These are phyloP conservation scores for Coprinopsis cinerea DNA, from an alignment of 768 basidiomycete species.

Conservation along the genomic window DNA sequence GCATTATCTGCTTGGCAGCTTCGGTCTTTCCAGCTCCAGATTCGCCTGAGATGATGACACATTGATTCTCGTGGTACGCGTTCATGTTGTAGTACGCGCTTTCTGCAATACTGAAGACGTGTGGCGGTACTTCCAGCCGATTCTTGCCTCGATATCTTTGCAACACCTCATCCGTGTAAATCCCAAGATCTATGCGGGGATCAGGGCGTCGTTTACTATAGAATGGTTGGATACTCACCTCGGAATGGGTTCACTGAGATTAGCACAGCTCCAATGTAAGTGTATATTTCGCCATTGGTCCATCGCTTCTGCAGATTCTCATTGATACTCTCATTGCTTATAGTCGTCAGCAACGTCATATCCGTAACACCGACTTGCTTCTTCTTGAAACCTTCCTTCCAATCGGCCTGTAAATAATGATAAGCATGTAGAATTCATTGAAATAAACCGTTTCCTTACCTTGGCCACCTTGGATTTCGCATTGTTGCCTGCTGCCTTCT, in stretches of 20 bases:
- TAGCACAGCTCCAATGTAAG: slow-evolving; percentile 96
- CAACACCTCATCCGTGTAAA: slow-evolving; percentile 89
- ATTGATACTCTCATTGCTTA: slow-evolving; percentile 97
- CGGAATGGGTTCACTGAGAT: slow-evolving; percentile 99
- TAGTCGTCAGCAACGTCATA: slow-evolving; percentile 96
- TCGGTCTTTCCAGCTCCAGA: slow-evolving; percentile 99
- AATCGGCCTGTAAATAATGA: slow-evolving; percentile 74
- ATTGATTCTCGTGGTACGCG: slow-evolving; percentile 98
- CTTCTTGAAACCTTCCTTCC: slow-evolving; percentile 99
- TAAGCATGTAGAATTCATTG: slow-evolving; percentile 10
- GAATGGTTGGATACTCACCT: slow-evolving; percentile 40
- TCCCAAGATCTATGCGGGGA: slow-evolving; percentile 73
- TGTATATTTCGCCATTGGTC: slow-evolving; percentile 95
- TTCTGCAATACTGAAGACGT: slow-evolving; percentile 97
- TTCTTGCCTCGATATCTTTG: slow-evolving; percentile 93
- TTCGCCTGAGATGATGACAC: slow-evolving; percentile 98
- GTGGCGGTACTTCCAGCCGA: slow-evolving; percentile 93
- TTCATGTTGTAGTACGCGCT: slow-evolving; percentile 99
- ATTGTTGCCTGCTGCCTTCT: slow-evolving; percentile 48
- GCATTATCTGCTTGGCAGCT: slow-evolving; percentile 99
- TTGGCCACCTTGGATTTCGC: slow-evolving; percentile 61
- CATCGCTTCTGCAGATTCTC: slow-evolving; percentile 97
- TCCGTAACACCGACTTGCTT: slow-evolving; percentile 97
- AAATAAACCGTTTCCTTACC: slow-evolving; percentile 32
- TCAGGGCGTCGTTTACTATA: slow-evolving; percentile 8